These are phyloP conservation scores for Gaultheria prostrata DNA, from an alignment of 148 eudicot species.

Conservation along the genomic window DNA sequence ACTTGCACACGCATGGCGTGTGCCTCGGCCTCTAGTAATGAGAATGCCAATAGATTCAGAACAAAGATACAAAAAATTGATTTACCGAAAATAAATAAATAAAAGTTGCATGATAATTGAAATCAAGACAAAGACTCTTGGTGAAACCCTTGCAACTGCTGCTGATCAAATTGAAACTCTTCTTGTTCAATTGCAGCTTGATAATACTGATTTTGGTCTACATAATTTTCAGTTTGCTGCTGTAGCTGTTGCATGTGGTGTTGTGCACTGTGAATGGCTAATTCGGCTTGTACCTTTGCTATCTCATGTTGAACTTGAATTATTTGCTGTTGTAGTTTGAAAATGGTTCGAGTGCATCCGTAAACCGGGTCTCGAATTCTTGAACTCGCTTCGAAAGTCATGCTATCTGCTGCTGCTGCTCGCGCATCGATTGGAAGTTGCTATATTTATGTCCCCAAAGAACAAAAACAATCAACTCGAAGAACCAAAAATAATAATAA, in stretches of 20 bases:
- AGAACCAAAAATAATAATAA: not conserved
- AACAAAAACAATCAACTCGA: not conserved
- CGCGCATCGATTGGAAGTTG: conserved; percentile 26
- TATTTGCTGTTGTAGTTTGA: conserved; percentile 34
- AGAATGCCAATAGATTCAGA: too few species aligned
- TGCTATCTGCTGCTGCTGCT: conserved; percentile 35
- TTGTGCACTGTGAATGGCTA: conserved; percentile 22
- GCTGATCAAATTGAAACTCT: not conserved
- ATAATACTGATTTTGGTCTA: not conserved
- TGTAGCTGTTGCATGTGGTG: not conserved
- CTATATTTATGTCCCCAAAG: conserved; percentile 3
- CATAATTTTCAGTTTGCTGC: not conserved
- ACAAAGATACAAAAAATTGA: not conserved
- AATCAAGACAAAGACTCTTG: not conserved
- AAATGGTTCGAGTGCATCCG: conserved; percentile 34
- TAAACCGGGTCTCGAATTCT: conserved; percentile 43
- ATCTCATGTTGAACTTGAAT: conserved; percentile 32
- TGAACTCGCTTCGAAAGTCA: conserved; percentile 34
- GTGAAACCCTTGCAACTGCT: not conserved
- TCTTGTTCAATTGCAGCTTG: not conserved
- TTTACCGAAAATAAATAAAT: not conserved
- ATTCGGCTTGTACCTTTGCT: conserved; percentile 28
- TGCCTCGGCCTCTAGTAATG: too few species aligned
- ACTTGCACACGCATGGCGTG: too few species aligned
- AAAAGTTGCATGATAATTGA: not conserved